Percentiles rank a stretch among this genome's conserved stretches.
phyloP scores from a whole-genome alignment of 495 filamentous ascomycete species.

The Cairneyella variabilis region DNA sequence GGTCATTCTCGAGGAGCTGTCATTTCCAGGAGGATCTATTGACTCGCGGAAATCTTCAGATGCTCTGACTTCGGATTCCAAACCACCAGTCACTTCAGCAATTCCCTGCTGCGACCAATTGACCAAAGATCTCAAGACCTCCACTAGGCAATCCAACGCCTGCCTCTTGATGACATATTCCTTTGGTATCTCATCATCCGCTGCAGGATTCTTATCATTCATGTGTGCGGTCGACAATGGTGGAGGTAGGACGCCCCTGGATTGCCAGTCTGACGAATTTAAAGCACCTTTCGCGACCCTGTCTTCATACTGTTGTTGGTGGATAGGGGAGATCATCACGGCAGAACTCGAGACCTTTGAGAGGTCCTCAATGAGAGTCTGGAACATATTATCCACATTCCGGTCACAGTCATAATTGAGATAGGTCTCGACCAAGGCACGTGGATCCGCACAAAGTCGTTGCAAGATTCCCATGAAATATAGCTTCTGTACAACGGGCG shows the following conservation, averaged over 20 bases:
- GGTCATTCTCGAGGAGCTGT: constrained; percentile 44
- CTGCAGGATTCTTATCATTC: constrained; percentile 45
- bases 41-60: constrained; percentile 84
- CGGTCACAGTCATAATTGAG: constrained; percentile 98
- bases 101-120: constrained; percentile 85
- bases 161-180: constrained; percentile 88
- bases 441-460: constrained; percentile 76
- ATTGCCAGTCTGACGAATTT: constrained; percentile 70
- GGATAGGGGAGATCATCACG: constrained; percentile 63
- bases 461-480: constrained; percentile 86
- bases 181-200: constrained; percentile 65
- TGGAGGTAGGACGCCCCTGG: constrained; percentile 77
- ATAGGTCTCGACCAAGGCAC: constrained; percentile 91
- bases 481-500: constrained; percentile 85
- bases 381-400: constrained; percentile 94
- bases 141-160: constrained; percentile 82
- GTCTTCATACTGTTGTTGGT: constrained; percentile 84
- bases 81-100: constrained; percentile 49
- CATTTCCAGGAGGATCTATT: constrained; percentile 57
- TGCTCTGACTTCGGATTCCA: constrained; percentile 51
- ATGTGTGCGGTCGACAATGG: constrained; percentile 78
- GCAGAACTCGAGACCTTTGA: constrained; percentile 76
- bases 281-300: constrained; percentile 57
- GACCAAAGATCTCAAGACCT: constrained; percentile 82
- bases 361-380: constrained; percentile 89